phyloP scores from a whole-genome alignment of 441 rosid species.

The Iberis amara region DNA sequence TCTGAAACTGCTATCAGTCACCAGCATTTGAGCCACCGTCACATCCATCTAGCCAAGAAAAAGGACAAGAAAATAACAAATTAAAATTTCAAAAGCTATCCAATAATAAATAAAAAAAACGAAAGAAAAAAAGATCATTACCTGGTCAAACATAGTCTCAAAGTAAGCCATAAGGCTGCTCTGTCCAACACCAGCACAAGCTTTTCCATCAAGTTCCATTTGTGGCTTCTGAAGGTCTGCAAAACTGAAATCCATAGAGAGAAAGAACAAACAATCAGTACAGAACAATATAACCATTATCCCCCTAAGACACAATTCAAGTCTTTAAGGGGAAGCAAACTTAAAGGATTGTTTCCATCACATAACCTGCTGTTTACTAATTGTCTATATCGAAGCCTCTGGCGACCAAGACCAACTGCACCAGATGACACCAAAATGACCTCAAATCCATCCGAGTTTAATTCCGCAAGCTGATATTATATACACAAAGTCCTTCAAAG shows the following conservation, averaged over 20 bases:
- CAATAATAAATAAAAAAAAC: background rate
- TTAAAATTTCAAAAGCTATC: conserved; percentile 8
- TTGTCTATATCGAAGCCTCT: conserved; percentile 79
- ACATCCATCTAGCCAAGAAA: conserved; percentile 69
- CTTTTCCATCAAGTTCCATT: conserved; percentile 87
- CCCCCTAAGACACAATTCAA: conserved; percentile 1
- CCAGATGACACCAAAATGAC: conserved; percentile 92
- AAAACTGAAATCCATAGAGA: conserved; percentile 45
- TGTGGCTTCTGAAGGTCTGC: conserved; percentile 97
- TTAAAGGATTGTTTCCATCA: conserved; percentile 5
- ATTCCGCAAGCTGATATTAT: conserved; percentile 65
- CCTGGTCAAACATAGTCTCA: conserved; percentile 86
- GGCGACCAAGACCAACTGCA: conserved; percentile 97
- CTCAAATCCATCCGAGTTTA: conserved; percentile 75
- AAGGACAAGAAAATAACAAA: conserved; percentile 4
- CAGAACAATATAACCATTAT: background rate
- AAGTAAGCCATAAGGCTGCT: conserved; percentile 92
- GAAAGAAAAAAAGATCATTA: conserved; percentile 23
- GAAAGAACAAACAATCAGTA: conserved; percentile 14
- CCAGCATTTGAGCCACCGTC: conserved; percentile 89
- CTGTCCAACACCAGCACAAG: conserved; percentile 99
- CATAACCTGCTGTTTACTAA: conserved; percentile 88
- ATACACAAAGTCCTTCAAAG: conserved; percentile 3
- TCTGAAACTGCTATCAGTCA: conserved; percentile 85
- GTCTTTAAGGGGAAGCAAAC: conserved; percentile 1